Conservation (phyloP, 257 asterid species). For the Orobanche coerulescens region DNA sequence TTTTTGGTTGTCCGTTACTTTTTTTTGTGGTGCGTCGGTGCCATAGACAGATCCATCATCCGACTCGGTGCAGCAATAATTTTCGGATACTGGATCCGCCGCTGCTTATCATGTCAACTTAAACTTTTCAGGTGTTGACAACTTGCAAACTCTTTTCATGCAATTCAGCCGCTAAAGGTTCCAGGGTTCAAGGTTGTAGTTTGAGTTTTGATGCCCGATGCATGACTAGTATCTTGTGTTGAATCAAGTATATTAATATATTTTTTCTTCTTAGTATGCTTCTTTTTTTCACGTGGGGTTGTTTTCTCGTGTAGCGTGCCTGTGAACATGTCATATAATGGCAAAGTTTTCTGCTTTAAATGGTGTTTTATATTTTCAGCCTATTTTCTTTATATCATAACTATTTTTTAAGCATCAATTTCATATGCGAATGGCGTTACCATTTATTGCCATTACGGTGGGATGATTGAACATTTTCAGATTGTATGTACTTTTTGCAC, state of each 20-base stretch:
- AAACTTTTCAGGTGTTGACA: slow-evolving; percentile 58
- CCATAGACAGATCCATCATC: too few relatives aligned
- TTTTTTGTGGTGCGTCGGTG: too few relatives aligned
- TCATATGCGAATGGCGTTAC: neutral
- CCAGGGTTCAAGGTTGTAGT: slow-evolving; percentile 88
- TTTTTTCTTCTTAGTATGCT: neutral
- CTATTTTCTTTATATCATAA: neutral
- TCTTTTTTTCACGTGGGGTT: neutral
- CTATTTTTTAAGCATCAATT: neutral
- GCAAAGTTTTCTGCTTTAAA: neutral
- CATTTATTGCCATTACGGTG: neutral
- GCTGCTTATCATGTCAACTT: neutral
- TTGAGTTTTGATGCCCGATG: neutral
- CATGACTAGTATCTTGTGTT: neutral
- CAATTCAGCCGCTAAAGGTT: slow-evolving; percentile 91
- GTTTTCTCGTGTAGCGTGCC: neutral
- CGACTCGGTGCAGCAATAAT: too few relatives aligned
- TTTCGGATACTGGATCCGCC: too few relatives aligned
- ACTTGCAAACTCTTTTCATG: slow-evolving; percentile 87
- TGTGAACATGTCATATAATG: neutral
- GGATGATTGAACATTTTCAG: neutral
- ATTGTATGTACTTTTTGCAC: neutral
- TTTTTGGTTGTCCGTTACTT: too few relatives aligned
- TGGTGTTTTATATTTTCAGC: neutral
- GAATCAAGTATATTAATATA: neutral